Base-by-base conservation (phyloP, 179 eudicot genomes). In the Spinacia oleracea region DNA sequence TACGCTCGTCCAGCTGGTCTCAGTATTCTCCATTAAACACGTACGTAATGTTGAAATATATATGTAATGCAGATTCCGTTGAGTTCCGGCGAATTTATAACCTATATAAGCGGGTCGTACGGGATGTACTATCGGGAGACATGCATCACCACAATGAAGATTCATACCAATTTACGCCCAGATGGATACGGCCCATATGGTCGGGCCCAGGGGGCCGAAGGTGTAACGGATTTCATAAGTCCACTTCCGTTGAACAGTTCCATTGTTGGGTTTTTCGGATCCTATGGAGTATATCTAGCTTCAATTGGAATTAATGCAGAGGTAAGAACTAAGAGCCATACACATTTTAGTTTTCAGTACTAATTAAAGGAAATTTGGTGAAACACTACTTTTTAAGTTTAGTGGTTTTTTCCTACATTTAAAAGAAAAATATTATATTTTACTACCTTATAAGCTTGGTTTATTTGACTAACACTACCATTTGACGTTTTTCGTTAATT, bases 171-270 rank as follows among this genome's bases (percentile, higher is more conserved):
- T 45, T 14, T 14, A 9, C 4, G 7, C 12, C 74, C 74, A 3
- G 21, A 9, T 8, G 74, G 74, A 1, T 46, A 71, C 29, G 74
- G 58, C 46, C 74, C 74, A 12, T 71, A 23, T 27, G 74, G 74
- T 0, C 2, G 1, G 11, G 34, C 8, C 4, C 12, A 29, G 9
- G 58, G 5, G 3, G 9, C 20, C 23, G 2, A 10, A 16, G 6
- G 29, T 5, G 38, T 46, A 45, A 31, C 25, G 20, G 0, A n/a
- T 34, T 66, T 66, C 40, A 35, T 46, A 15, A 34, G 38, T 45
- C 55, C 74, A 15, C 31, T 66, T 16, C 20, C 74, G 5, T 46
- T 46, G 12, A 38, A 43, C 5, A 38, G 74, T 11, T 31, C 35
- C 1, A 45, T 70, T 46, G 74, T 70, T 16, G 74, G 74, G n/a